These are phyloP conservation scores for Trichoderma sp. DNA, from an alignment of 2,329 filamentous ascomycete species.

Conservation along the genomic window DNA sequence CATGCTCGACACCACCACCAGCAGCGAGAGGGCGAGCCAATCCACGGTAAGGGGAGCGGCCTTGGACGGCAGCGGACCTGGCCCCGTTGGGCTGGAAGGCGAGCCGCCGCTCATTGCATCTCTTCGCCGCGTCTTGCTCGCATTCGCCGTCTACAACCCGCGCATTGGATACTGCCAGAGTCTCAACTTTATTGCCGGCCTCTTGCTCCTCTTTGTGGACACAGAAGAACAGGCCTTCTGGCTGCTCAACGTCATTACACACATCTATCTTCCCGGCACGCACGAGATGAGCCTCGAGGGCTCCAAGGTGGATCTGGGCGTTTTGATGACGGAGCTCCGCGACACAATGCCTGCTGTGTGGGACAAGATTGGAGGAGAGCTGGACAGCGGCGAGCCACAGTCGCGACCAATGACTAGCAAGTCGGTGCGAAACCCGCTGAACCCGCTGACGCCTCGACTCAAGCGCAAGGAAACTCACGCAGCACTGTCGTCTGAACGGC, in stretches of 20 bases:
- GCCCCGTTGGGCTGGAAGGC: slow-evolving; percentile 35
- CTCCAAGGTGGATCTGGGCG: slow-evolving; percentile 89
- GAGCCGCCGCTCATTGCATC: slow-evolving; percentile 80
- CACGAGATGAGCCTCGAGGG: slow-evolving; percentile 88
- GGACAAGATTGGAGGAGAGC: slow-evolving; percentile 80
- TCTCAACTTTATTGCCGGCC: slow-evolving; percentile 88
- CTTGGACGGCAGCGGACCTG: slow-evolving; percentile 36
- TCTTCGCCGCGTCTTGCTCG: slow-evolving; percentile 79
- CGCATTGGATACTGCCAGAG: slow-evolving; percentile 94
- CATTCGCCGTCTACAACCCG: slow-evolving; percentile 88
- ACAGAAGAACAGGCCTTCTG: slow-evolving; percentile 90
- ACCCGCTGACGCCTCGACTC: slow-evolving; percentile 35
- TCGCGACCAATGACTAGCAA: slow-evolving; percentile 37
- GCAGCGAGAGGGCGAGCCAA: slow-evolving; percentile 35
- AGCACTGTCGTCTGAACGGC: slow-evolving; percentile 48
- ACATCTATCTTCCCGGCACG: slow-evolving; percentile 82
- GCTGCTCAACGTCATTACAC: slow-evolving; percentile 88
- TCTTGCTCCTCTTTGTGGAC: slow-evolving; percentile 82
- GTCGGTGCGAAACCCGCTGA: slow-evolving; percentile 33
- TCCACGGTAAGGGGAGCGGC: slow-evolving; percentile 36
- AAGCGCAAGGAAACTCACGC: slow-evolving; percentile 39
- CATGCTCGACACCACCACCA: slow-evolving; percentile 32
- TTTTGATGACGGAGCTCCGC: slow-evolving; percentile 82
- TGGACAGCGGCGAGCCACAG: slow-evolving; percentile 48
- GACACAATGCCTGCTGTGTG: slow-evolving; percentile 81